Evolutionary conservation across 306 rosid species (phyloP).

Genomic region (Quercus engelmannii): DNA sequence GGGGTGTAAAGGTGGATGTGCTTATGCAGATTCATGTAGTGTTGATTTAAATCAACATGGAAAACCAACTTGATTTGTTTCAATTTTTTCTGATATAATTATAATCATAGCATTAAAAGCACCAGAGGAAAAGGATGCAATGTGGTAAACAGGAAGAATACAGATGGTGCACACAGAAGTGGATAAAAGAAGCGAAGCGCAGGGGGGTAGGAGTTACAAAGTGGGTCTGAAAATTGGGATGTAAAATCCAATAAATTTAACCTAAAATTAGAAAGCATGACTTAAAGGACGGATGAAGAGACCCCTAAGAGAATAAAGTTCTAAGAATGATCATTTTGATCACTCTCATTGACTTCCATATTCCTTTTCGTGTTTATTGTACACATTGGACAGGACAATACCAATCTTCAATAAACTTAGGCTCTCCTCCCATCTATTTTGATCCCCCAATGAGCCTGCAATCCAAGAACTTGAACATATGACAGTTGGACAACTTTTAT

Average conservation of each 20-base stretch:
- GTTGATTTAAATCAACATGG: not conserved
- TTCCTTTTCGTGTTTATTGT: not conserved
- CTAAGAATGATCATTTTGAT: not conserved
- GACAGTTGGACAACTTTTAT: not conserved
- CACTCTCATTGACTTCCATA: not conserved
- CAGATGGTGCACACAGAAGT: no score
- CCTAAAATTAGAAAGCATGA: not conserved
- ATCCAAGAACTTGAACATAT: not conserved
- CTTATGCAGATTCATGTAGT: not conserved
- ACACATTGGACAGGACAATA: not conserved
- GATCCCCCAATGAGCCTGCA: not conserved
- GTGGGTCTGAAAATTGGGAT: not conserved
- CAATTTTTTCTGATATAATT: not conserved
- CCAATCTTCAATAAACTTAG: not conserved
- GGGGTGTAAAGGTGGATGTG: not conserved
- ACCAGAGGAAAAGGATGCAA: not conserved
- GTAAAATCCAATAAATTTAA: not conserved
- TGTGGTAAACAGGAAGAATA: no score
- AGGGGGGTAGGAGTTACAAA: no score
- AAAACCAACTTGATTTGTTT: not conserved
- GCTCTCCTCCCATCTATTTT: not conserved
- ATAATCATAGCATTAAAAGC: not conserved
- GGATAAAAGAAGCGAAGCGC: no score
- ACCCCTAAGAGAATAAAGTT: not conserved
- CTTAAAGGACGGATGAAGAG: not conserved